phyloP scores from a whole-genome alignment of 805 yeast species.

The Maudiozyma turicensis region DNA sequence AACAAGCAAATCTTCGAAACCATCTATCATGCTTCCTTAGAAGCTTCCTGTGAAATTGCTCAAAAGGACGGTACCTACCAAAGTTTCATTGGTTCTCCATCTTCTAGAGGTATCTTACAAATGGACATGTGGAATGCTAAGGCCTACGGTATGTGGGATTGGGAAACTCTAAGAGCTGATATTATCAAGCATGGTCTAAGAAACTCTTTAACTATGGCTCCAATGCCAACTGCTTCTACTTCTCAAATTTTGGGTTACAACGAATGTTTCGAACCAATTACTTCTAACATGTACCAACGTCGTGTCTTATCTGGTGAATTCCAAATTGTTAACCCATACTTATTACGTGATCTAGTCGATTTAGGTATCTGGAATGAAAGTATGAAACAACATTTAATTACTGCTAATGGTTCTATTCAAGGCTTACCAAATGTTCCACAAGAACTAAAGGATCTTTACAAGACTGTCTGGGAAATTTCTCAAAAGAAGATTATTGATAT shows the following conservation, averaged over 20 bases:
- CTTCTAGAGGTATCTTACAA: conserved; percentile 76
- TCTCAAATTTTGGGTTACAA: conserved; percentile 90
- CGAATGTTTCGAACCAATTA: conserved; percentile 94
- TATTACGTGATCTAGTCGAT: conserved; percentile 71
- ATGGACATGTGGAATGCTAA: conserved; percentile 78
- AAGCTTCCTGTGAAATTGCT: conserved; percentile 79
- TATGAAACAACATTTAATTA: conserved; percentile 67
- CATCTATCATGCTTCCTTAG: conserved; percentile 87
- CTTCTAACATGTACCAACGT: conserved; percentile 85
- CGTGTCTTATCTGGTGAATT: conserved; percentile 90
- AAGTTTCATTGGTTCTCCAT: conserved; percentile 77
- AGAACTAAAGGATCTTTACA: conserved; percentile 67
- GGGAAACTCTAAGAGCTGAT: conserved; percentile 60
- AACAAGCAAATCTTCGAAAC: conserved; percentile 90
- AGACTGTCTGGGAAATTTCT: conserved; percentile 94
- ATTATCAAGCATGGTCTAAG: conserved; percentile 61
- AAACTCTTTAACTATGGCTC: conserved; percentile 82
- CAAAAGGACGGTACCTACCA: conserved; percentile 56
- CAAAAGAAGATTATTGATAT: conserved; percentile 78
- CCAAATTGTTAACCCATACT: conserved; percentile 83
- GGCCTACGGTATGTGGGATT: conserved; percentile 78
- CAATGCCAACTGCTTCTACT: conserved; percentile 98
- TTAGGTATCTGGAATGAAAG: conserved; percentile 75
- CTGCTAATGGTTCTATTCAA: conserved; percentile 81
- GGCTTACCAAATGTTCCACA: conserved; percentile 62